phyloP scores from a whole-genome alignment of 1,139 yeast species.

The Blastobotrys buckinghamii region DNA sequence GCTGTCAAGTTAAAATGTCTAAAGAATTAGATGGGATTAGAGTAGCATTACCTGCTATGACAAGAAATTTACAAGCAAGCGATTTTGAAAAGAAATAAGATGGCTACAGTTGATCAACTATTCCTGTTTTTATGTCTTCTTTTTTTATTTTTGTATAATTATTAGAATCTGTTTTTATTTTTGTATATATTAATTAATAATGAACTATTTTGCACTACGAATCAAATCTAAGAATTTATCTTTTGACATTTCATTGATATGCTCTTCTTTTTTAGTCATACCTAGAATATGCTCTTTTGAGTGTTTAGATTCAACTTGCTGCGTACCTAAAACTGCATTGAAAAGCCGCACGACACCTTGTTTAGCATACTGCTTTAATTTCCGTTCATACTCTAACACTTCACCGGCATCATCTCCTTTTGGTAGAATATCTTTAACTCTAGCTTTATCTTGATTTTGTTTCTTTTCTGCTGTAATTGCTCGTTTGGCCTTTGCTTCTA shows the following conservation, averaged over 20 bases:
- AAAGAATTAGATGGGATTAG: conserved; percentile 89
- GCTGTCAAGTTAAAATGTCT: conserved; percentile 87
- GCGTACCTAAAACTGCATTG: conserved; percentile 85
- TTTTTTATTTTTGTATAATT: neutral
- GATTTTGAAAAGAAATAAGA: conserved; percentile 49
- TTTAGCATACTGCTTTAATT: conserved; percentile 79
- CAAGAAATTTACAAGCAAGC: conserved; percentile 76
- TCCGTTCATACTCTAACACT: conserved; percentile 62
- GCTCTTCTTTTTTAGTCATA: conserved; percentile 46
- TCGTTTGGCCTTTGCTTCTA: conserved; percentile 78
- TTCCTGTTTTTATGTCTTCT: neutral
- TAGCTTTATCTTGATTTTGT: conserved; percentile 56
- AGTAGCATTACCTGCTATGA: conserved; percentile 97
- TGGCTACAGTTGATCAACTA: neutral
- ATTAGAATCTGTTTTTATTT: neutral
- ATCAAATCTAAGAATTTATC: conserved; percentile 87
- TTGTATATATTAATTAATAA: neutral
- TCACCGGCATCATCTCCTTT: conserved; percentile 44
- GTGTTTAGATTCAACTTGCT: conserved; percentile 39
- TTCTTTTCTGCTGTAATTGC: conserved; percentile 68
- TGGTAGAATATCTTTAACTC: conserved; percentile 66
- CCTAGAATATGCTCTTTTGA: conserved; percentile 22
- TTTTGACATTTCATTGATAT: conserved; percentile 73
- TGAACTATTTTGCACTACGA: conserved; percentile 41
- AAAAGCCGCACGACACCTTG: conserved; percentile 89